Percentiles rank a stretch among this genome's conserved stretches.
Evolutionary conservation across 2,329 filamentous ascomycete genomes (phyloP).

Genomic region (Ascochyta viciae-villosae): DNA sequence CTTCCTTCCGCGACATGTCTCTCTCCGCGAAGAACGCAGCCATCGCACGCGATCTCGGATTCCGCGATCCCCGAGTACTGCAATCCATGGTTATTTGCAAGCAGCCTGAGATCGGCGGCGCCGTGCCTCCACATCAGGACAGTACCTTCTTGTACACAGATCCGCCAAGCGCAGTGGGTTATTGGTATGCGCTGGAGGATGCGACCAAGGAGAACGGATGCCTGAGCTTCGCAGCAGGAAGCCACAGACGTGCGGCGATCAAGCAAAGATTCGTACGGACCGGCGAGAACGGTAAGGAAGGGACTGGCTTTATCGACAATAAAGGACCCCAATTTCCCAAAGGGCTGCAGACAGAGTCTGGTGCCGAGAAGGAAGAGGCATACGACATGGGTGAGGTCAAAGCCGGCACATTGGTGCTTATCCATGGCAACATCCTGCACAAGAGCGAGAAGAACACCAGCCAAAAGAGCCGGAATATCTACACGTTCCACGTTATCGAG

Average conservation of each 20-base stretch:
- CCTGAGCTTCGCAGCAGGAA: slow-evolving; percentile 83
- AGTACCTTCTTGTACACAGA: slow-evolving; percentile 91
- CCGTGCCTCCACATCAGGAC: slow-evolving; percentile 91
- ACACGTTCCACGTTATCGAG: slow-evolving; percentile 97
- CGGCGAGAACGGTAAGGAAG: slow-evolving; percentile 41
- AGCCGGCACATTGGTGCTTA: slow-evolving; percentile 87
- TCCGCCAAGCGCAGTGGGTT: slow-evolving; percentile 87
- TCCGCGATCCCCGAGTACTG: slow-evolving; percentile 76
- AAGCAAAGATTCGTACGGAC: slow-evolving; percentile 76
- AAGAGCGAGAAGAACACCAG: slow-evolving; percentile 95
- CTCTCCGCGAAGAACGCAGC: slow-evolving; percentile 63
- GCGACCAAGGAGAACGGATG: slow-evolving; percentile 87
- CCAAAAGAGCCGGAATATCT: slow-evolving; percentile 86
- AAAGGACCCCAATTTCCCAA: slow-evolving; percentile 68
- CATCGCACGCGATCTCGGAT: slow-evolving; percentile 76
- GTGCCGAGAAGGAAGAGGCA: slow-evolving; percentile 56
- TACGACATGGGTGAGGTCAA: slow-evolving; percentile 88
- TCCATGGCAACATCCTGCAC: slow-evolving; percentile 94
- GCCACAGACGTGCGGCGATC: slow-evolving; percentile 76
- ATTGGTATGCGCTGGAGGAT: slow-evolving; percentile 97
- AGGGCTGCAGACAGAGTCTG: slow-evolving; percentile 47
- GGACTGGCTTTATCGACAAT: slow-evolving; percentile 66
- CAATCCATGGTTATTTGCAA: slow-evolving; percentile 99
- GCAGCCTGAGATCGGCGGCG: slow-evolving; percentile 92
- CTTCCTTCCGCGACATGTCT: slow-evolving; percentile 58